These are phyloP conservation scores for Hericium rajendrae DNA, from an alignment of 768 basidiomycete genomes.

Conservation along the genomic window DNA sequence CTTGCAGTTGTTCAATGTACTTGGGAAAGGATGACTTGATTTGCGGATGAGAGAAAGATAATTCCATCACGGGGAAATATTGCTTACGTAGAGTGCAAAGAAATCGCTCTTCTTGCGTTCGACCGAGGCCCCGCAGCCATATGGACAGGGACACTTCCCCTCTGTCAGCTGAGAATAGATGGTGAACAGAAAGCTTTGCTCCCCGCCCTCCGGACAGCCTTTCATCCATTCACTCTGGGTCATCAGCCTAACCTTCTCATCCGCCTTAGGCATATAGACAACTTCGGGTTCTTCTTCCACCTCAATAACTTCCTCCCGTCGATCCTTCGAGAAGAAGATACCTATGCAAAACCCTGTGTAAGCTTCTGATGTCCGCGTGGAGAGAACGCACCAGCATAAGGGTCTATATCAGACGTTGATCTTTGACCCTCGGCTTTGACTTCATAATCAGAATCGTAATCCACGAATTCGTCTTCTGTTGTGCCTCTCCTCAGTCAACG, in stretches of 20 bases:
- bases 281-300: conserved; percentile 70
- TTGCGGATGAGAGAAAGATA: not conserved
- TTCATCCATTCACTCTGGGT: conserved; percentile 95
- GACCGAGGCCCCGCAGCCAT: conserved; percentile 58
- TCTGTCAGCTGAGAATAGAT: conserved; percentile 68
- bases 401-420: conserved; percentile 59
- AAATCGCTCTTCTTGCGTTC: conserved; percentile 66
- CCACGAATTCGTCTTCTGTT: conserved; percentile 49
- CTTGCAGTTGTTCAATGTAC: conserved; percentile 58
- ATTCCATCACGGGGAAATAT: conserved; percentile 9
- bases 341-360: conserved; percentile 33
- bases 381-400: conserved; percentile 62
- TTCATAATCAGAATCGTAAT: conserved; percentile 79
- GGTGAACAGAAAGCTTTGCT: conserved; percentile 82
- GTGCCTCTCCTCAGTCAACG: not conserved
- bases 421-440: conserved; percentile 29
- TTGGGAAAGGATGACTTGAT: conserved; percentile 61
- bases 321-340: conserved; percentile 92
- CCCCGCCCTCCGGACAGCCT: conserved; percentile 88
- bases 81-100: conserved; percentile 72
- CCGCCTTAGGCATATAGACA: conserved; percentile 30
- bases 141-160: conserved; percentile 59
- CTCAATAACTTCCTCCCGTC: conserved; percentile 86
- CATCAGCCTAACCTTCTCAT: conserved; percentile 54
- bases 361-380: not conserved